phyloP scores from a whole-genome alignment of 2,329 filamentous ascomycete genomes.

The Bipolaris bicolor region DNA sequence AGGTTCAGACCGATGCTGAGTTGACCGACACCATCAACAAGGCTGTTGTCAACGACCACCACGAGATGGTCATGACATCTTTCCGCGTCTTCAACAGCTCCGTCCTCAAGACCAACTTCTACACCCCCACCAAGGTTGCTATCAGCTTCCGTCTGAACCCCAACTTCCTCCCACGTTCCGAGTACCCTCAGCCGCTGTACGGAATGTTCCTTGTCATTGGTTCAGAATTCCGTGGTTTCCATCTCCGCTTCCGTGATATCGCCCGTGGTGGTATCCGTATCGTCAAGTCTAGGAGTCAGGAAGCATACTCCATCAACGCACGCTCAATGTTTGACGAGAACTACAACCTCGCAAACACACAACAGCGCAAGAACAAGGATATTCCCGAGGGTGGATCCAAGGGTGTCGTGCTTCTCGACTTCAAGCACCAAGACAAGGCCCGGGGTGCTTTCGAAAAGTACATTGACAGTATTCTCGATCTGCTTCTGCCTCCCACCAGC shows the following conservation, averaged over 20 bases:
- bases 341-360: slow-evolving; percentile 96
- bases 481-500: slow-evolving; percentile 85
- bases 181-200: slow-evolving; percentile 92
- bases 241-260: slow-evolving; percentile 96
- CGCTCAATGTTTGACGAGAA: slow-evolving; percentile 98
- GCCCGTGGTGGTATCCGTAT: slow-evolving; percentile 97
- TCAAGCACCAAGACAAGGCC: slow-evolving; percentile 91
- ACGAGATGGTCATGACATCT: slow-evolving; percentile 96
- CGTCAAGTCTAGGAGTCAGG: slow-evolving; percentile 95
- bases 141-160: slow-evolving; percentile 94
- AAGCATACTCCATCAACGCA: slow-evolving; percentile 95
- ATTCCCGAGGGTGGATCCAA: slow-evolving; percentile 98
- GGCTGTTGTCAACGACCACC: slow-evolving; percentile 76
- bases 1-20: slow-evolving; percentile 56
- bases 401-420: slow-evolving; percentile 93
- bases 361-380: slow-evolving; percentile 99
- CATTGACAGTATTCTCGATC: slow-evolving; percentile 96
- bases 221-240: slow-evolving; percentile 95
- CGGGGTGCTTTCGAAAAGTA: slow-evolving; percentile 98
- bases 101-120: slow-evolving; percentile 95
- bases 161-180: slow-evolving; percentile 83
- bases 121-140: slow-evolving; percentile 97
- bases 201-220: slow-evolving; percentile 99
- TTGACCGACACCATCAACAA: slow-evolving; percentile 50
- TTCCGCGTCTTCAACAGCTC: slow-evolving; percentile 95